phyloP scores from a whole-genome alignment of 1,284 basidiomycete genomes.

The Pseudozyma sp. region DNA sequence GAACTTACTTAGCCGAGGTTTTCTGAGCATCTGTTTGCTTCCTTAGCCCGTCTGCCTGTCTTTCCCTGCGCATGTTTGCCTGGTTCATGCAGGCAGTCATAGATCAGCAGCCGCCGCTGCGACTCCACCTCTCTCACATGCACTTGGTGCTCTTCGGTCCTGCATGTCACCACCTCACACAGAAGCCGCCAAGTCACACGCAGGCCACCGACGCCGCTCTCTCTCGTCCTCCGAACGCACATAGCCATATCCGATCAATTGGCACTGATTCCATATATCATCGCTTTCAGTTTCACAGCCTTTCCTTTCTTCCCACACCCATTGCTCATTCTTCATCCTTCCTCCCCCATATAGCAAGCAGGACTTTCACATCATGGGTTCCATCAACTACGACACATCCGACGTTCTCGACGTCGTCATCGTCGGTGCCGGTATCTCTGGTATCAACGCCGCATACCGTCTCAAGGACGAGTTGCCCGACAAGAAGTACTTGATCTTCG shows the following conservation, averaged over 20 bases:
- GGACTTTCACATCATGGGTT: conserved; percentile 33
- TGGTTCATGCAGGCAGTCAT: neutral
- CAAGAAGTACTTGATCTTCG: conserved; percentile 57
- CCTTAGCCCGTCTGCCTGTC: neutral
- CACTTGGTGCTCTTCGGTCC: neutral
- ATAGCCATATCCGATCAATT: too few species aligned
- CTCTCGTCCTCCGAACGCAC: neutral
- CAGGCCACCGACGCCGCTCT: neutral
- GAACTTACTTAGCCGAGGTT: neutral
- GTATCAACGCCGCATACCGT: conserved; percentile 67
- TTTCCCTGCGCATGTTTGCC: neutral
- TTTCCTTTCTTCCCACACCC: neutral
- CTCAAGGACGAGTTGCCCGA: conserved; percentile 50
- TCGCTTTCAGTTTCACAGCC: neutral
- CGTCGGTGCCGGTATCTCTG: conserved; percentile 66
- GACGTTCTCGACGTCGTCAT: conserved; percentile 59
- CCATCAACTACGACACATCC: conserved; percentile 34
- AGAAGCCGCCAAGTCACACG: neutral
- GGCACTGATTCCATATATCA: neutral
- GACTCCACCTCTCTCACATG: neutral
- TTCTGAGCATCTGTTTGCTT: neutral
- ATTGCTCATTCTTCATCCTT: neutral
- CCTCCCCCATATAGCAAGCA: neutral
- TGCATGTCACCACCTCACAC: conserved; percentile 2
- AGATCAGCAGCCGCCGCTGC: neutral